A percentile compares a stretch with the other conserved stretches of the same genome.
phyloP scores from a whole-genome alignment of 192 early-diverging fungal species.

The Backusella sp. region DNA sequence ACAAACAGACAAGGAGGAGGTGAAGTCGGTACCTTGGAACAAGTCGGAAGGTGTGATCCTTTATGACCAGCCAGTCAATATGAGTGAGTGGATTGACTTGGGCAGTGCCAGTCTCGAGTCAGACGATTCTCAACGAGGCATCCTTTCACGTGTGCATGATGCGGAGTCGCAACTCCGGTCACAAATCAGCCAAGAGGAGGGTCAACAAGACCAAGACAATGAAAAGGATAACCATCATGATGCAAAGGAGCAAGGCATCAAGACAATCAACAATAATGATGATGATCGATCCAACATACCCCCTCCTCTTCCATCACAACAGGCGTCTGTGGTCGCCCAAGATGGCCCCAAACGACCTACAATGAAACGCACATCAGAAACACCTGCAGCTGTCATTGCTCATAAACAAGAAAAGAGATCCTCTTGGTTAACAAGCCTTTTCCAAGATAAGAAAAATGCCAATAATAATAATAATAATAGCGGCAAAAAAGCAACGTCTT shows the following conservation, averaged over 20 bases:
- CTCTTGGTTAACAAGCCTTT: conserved; percentile 10
- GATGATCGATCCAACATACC: not conserved
- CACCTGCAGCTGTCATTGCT: not conserved
- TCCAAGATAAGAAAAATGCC: conserved; percentile 12
- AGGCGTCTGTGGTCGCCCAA: not conserved
- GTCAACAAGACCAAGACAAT: not conserved
- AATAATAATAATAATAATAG: not conserved
- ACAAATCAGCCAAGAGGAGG: not conserved
- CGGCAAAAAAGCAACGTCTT: too few species aligned
- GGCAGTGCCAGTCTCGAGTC: conserved; percentile 23
- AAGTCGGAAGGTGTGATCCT: conserved; percentile 16
- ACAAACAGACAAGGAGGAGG: not conserved
- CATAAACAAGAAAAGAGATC: conserved; percentile 3
- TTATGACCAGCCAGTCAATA: conserved; percentile 34
- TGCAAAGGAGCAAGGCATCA: not conserved
- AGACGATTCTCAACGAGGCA: conserved; percentile 22
- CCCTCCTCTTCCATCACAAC: not conserved
- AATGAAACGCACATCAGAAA: not conserved
- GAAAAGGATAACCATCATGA: not conserved
- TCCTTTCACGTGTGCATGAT: conserved; percentile 39
- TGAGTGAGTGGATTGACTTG: conserved; percentile 37
- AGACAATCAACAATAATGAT: not conserved
- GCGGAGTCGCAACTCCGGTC: conserved; percentile 31
- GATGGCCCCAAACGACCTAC: not conserved
- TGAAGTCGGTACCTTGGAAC: not conserved